A percentile compares a stretch with the other conserved stretches of the same genome.
Evolutionary conservation across 768 basidiomycete species (phyloP).

Genomic region (Naganishia vaughanmartiniae): DNA sequence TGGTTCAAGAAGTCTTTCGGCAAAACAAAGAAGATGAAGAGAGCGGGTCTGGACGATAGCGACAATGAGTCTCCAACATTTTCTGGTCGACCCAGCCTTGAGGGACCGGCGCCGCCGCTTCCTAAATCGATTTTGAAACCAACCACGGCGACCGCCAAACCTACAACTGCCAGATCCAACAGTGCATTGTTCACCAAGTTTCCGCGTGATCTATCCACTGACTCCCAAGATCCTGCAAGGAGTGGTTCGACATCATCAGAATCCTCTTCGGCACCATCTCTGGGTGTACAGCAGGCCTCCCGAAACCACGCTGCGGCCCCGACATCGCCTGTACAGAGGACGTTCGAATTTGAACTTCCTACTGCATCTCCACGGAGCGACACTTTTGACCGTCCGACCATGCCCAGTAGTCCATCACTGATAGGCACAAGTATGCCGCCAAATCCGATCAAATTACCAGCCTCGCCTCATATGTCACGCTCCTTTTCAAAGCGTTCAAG

Average conservation of each 20-base stretch:
- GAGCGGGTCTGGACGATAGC: slow-evolving; percentile 27
- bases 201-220: background rate
- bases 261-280: background rate
- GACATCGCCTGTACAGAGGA: slow-evolving; percentile 27
- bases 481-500: slow-evolving; percentile 49
- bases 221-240: slow-evolving; percentile 2
- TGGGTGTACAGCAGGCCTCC: background rate
- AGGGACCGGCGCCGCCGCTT: background rate
- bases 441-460: slow-evolving; percentile 39
- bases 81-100: slow-evolving; percentile 10
- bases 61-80: slow-evolving; percentile 24
- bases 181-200: background rate
- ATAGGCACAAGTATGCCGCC: slow-evolving; percentile 30
- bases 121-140: slow-evolving; percentile 10
- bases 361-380: slow-evolving; percentile 49
- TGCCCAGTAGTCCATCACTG: slow-evolving; percentile 2
- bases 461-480: slow-evolving; percentile 48
- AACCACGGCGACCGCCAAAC: background rate
- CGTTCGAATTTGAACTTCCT: slow-evolving; percentile 51
- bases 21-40: slow-evolving; percentile 40
- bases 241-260: slow-evolving; percentile 6
- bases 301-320: slow-evolving; percentile 4
- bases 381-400: slow-evolving; percentile 41
- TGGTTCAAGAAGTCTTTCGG: slow-evolving; percentile 50
- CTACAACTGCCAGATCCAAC: background rate